Conservation (phyloP, 2,329 filamentous ascomycete species). For the Plectosphaerella cucumerina region DNA sequence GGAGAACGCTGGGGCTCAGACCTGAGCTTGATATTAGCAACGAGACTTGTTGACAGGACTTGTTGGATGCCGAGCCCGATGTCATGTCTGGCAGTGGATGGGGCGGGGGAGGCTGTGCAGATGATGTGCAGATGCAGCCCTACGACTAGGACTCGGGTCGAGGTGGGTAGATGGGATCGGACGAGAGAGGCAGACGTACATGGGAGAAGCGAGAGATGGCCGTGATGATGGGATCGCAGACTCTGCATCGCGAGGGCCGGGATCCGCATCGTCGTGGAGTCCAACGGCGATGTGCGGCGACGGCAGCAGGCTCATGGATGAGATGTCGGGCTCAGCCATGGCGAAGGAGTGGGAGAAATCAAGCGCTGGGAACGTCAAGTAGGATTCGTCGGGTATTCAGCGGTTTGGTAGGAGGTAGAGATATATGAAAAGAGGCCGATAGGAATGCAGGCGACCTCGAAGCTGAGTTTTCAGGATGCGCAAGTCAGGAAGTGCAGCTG, state of each 20-base stretch:
- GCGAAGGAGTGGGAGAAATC: background rate
- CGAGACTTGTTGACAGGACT: background rate
- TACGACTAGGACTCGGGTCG: background rate
- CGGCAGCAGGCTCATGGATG: conserved; percentile 3
- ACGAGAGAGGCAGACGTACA: conserved; percentile 34
- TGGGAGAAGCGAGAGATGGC: conserved; percentile 29
- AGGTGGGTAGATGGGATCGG: conserved; percentile 2
- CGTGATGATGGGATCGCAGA: conserved; percentile 12
- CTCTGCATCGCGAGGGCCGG: background rate
- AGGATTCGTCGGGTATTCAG: background rate
- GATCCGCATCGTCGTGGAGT: conserved; percentile 7
- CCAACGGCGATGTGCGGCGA: conserved; percentile 12
- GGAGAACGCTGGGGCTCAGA: conserved; percentile 14
- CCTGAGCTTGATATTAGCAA: conserved; percentile 6
- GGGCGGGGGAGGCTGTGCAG: conserved; percentile 14
- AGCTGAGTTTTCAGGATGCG: background rate
- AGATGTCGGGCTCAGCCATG: conserved; percentile 7
- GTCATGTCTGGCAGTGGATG: conserved; percentile 1
- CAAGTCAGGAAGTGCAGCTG: background rate
- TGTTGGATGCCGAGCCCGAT: no score
- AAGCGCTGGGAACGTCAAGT: no score
- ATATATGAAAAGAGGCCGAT: no score
- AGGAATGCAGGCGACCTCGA: no score
- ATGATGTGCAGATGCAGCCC: conserved; percentile 4
- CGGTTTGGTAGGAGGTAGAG: background rate